A percentile compares a stretch with the other conserved stretches of the same genome.
phyloP scores from a whole-genome alignment of 495 filamentous ascomycete genomes.

The Talaromyces thailandensis region DNA sequence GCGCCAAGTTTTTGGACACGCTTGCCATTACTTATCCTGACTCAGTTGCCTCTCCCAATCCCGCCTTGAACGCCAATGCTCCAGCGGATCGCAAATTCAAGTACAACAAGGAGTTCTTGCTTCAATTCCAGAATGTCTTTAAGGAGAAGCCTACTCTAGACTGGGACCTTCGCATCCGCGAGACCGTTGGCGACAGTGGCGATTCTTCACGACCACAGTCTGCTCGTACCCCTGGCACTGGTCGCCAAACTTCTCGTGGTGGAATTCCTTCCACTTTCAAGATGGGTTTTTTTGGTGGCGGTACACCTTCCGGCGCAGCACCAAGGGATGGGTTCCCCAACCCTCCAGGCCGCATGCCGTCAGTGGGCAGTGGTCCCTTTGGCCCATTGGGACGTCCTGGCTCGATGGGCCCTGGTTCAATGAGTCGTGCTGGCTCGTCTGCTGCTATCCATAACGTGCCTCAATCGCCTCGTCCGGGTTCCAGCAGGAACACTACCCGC shows the following conservation, averaged over 20 bases:
- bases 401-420: constrained; percentile 40
- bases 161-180: constrained; percentile 75
- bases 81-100: constrained; percentile 76
- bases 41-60: constrained; percentile 78
- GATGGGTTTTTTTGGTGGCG: constrained; percentile 61
- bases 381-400: constrained; percentile 44
- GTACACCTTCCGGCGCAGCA: constrained; percentile 39
- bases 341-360: constrained; percentile 23
- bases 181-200: constrained; percentile 69
- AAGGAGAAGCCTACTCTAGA: constrained; percentile 90
- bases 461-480: constrained; percentile 42
- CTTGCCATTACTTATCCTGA: constrained; percentile 67
- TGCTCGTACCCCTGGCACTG: constrained; percentile 54
- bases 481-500: constrained; percentile 40
- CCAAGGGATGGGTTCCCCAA: constrained; percentile 53
- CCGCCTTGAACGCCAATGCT: constrained; percentile 70
- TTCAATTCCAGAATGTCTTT: constrained; percentile 94
- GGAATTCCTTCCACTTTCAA: constrained; percentile 32
- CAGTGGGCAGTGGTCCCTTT: constrained; percentile 45
- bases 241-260: constrained; percentile 37
- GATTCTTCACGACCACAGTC: constrained; percentile 64
- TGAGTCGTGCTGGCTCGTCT: constrained; percentile 48
- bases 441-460: constrained; percentile 40
- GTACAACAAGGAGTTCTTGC: constrained; percentile 89
- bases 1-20: constrained; percentile 72